Conservation (phyloP, 2,329 filamentous ascomycete genomes). For the Aspergillus sp. region DNA sequence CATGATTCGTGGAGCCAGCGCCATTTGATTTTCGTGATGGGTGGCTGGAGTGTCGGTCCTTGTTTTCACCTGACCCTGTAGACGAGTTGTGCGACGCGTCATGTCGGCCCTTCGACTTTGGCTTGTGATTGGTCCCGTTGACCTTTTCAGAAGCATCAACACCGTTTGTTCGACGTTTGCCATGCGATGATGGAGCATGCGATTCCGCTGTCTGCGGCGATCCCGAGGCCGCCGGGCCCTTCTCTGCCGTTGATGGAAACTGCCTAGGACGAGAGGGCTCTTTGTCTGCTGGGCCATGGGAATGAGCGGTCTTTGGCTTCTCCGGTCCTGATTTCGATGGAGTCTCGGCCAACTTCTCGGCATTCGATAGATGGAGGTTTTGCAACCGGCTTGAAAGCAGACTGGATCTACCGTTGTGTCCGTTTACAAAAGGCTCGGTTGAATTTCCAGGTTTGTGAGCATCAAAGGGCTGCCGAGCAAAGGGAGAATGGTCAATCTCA, state of each 20-base stretch:
- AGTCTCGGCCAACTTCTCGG: slow-evolving; percentile 22
- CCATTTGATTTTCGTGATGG: slow-evolving; percentile 29
- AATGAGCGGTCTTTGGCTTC: slow-evolving; percentile 14
- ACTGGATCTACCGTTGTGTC: slow-evolving; percentile 24
- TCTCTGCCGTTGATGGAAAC: slow-evolving; percentile 16
- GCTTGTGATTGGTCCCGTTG: slow-evolving; percentile 28
- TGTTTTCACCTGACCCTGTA: slow-evolving; percentile 15
- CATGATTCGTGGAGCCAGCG: slow-evolving; percentile 18
- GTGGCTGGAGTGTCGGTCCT: slow-evolving; percentile 26
- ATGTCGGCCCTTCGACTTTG: slow-evolving; percentile 31
- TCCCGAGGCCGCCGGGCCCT: slow-evolving; percentile 16
- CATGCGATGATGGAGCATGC: slow-evolving; percentile 23
- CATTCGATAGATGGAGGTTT: slow-evolving; percentile 33
- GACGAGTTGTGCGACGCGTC: slow-evolving; percentile 19
- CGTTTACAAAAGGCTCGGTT: slow-evolving; percentile 16
- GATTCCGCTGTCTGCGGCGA: slow-evolving; percentile 25
- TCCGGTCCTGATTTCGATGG: slow-evolving; percentile 19
- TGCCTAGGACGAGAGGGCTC: slow-evolving; percentile 24
- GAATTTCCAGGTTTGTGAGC: slow-evolving; percentile 10
- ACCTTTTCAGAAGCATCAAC: slow-evolving; percentile 27
- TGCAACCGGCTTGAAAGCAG: slow-evolving; percentile 34
- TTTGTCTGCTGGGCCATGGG: slow-evolving; percentile 17
- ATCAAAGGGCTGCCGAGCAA: slow-evolving; percentile 22
- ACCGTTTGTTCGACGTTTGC: slow-evolving; percentile 28
- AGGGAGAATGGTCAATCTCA: slow-evolving; percentile 28